Base-by-base conservation (phyloP, 2,329 filamentous ascomycete species). In the Ampelomyces quisqualis region DNA sequence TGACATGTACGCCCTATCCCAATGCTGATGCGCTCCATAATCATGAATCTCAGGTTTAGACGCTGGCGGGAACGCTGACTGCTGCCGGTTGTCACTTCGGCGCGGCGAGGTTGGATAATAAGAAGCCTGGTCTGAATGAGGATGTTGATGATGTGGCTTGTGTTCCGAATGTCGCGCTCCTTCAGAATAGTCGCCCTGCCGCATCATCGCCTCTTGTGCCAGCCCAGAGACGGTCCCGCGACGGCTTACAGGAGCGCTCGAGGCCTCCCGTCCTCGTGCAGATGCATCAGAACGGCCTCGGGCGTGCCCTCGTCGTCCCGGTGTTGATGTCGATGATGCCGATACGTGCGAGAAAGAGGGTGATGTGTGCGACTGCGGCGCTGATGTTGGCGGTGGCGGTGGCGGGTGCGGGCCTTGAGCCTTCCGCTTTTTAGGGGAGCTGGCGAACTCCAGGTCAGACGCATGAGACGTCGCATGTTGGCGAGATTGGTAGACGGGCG, bases 341-440 rank as follows among this genome's bases (percentile, higher is more conserved):
- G 76, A 77, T 52, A 81, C 78, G 26, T 80, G 76, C 29, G 82
- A 75, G 63, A 75, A 76, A 5, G 73, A 71, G 17, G 75, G 71
- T 43, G 70, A 73, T 27, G 67, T 73, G 56, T 77, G 73, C 35
- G 64, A 59, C 40, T 72, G 68, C 9, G 72, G 70, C 49, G 73
- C 73, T 33, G 73, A 73, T 36, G 76, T 72, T 14, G 77, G 77
- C 15, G 73, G 69, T 28, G 77, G 77, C 41, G 72, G 70, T 40
- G 73, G 64, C 45, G 72, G 71, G 54, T 81, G 78, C 21, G 69
- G 67, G 19, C 76, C 74, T 60, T 74, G 70, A 28, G 86, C 83
- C 72, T 95, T 95, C 59, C 90, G 84, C 74, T 95, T 95, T 66
- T 86, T 87, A 21, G 88, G 88, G 47, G 86, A 88, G 65, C 86